Conservation (phyloP, 768 basidiomycete genomes). For the Boletellus sp. region DNA sequence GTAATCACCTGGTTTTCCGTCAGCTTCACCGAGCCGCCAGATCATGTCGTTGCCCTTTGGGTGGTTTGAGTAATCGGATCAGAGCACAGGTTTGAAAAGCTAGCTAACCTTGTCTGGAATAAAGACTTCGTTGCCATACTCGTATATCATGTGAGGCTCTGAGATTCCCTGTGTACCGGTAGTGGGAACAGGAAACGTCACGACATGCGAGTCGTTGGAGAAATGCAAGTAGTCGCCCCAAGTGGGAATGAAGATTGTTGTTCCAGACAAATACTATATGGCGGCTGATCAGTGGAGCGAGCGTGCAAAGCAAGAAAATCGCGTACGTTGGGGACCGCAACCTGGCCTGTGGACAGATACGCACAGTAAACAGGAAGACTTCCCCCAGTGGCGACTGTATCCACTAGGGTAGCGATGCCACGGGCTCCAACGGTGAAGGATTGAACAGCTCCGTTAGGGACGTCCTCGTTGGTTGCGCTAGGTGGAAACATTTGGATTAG, state of each 20-base stretch:
- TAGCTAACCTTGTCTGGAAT: slow-evolving; percentile 59
- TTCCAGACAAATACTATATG: slow-evolving; percentile 49
- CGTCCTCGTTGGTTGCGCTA: slow-evolving; percentile 59
- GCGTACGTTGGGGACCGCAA: slow-evolving; percentile 58
- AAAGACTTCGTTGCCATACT: slow-evolving; percentile 54
- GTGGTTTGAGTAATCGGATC: neutral
- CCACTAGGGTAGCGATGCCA: slow-evolving; percentile 45
- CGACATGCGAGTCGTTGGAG: slow-evolving; percentile 33
- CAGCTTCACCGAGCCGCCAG: slow-evolving; percentile 52
- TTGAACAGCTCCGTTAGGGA: slow-evolving; percentile 41
- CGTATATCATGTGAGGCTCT: slow-evolving; percentile 64
- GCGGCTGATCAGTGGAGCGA: neutral
- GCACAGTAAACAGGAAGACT: slow-evolving; percentile 48
- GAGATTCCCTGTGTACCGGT: slow-evolving; percentile 35
- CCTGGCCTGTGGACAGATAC: slow-evolving; percentile 50
- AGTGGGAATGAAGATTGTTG: slow-evolving; percentile 51
- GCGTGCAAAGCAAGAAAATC: neutral
- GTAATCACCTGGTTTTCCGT: slow-evolving; percentile 42
- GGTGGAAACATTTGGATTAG: neutral
- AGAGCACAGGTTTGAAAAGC: neutral
- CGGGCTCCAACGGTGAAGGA: slow-evolving; percentile 48
- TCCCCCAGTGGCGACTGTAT: slow-evolving; percentile 49
- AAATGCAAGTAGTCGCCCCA: slow-evolving; percentile 36
- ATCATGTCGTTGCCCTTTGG: slow-evolving; percentile 62
- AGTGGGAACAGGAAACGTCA: slow-evolving; percentile 51